Base-by-base conservation (phyloP, 2,329 filamentous ascomycete species). In the Pestalotiopsis fici region DNA sequence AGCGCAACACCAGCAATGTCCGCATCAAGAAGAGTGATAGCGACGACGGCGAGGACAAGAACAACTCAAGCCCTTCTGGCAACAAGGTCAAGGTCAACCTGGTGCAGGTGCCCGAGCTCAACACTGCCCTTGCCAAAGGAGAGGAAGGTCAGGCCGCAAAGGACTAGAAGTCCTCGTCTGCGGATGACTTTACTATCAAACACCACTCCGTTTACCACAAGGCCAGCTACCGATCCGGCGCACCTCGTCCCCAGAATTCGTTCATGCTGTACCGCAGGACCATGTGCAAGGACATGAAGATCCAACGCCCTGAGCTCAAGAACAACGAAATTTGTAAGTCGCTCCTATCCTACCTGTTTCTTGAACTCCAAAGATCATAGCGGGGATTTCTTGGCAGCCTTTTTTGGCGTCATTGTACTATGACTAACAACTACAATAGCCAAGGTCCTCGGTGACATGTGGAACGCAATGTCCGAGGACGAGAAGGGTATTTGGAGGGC, bases 251-350 rank as follows among this genome's bases (percentile, higher is more conserved):
- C 23, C 56, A 60, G 25, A 66, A 66, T 39, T 37, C 39, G 13
- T 66, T 66, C 39, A 61, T 66, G 13, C 64, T 66, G 5, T 66
- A n/a, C 25, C 55, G 64, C 18, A 3, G 25, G 4, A 1, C 25
- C 21, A 35, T 50, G 25, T 39, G 21, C 18, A 61, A 66, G 37
- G 37, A 47, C 5, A 23, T 61, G 37, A 50, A 35, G 27, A 35
- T 5, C 6, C 11, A 35, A 13, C 28, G 61, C 23, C 35, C 31
- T 23, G 13, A 31, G 6, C 15, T 66, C 27, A 18, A 18, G 1
- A 66, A 61, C 25, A 54, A 31, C 27, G 37, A 61, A 7, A 31
- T 66, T 6, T 66, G 64, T 65, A 65, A 65, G 62, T 56, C 25
- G 15, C 15, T 39, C 4, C 35, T 15, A 13, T 23, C 13, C 25